Evolutionary conservation across 176 grass and related monocot species (phyloP), one percentile per base, ranked within the genome.

Genomic region (Coix lacrymajobi): DNA sequence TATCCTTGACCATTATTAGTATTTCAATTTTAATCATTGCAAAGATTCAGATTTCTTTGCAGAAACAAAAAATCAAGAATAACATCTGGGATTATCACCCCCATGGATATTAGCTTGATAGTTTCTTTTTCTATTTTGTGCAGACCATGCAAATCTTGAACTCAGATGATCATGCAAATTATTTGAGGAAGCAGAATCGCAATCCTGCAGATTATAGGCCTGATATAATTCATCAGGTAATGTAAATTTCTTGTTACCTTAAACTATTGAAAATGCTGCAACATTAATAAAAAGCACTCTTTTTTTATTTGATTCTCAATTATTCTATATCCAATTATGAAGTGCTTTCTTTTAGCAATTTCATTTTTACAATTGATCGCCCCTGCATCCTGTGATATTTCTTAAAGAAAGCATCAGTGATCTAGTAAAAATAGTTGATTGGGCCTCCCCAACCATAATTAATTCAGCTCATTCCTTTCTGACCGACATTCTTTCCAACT

Each of bases 221-320:
- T 62, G 96, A 95, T 77, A 98, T 98, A 51, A 98, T 98, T 90
- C 91, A 98, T 62, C 91, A 93, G 93, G 96, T 98, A 86, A 5
- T 88, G 52, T 36, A 19, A 64, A 30, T 64, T 91, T 85, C 25
- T 64, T 44, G 1, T 24, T 5, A 3, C 25, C 66, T 37, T 12
- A 7, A 66, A 69, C 76, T 16, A 8, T 58, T 74, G 1, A 12
- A 25, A 75, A 1, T 82, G 56, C 10, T 71, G 19, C 7, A 16
- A 79, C 37, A 60, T 62, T 10, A 58, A 77, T 26, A 6, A 70
- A 31, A 86, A 41, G 19, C 58, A 28, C 8, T 17, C 11, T 67
- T 17, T 57, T 79, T 48, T 6, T 62, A 24, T 57, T 57, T 57
- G 8, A 57, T 57, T 62, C 58, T 29, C 20, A 54, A 24, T 24